Conservation (phyloP, 352 stramenopile genomes). For the Phytophthora vignae region DNA sequence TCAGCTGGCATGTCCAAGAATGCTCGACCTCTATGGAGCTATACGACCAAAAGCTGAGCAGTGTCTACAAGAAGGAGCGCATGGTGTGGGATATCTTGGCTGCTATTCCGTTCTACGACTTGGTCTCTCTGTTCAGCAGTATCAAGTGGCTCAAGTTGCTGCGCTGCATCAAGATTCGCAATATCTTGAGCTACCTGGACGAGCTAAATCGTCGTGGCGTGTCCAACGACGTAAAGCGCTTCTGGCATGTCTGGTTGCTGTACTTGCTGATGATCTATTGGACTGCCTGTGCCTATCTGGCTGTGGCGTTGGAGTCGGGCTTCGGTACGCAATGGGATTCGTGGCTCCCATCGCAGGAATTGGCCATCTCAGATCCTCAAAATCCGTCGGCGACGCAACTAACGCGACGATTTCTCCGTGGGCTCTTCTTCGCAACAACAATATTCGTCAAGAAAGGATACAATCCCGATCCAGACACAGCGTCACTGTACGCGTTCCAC, state of each 20-base stretch:
- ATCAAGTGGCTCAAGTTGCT: conserved; percentile 37
- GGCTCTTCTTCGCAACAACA: conserved; percentile 51
- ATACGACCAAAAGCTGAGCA: conserved; percentile 47
- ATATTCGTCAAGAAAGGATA: conserved; percentile 55
- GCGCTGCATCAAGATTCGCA: conserved; percentile 54
- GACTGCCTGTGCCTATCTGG: conserved; percentile 54
- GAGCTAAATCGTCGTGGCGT: conserved; percentile 60
- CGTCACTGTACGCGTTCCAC: conserved; percentile 44
- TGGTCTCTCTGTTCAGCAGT: conserved; percentile 31
- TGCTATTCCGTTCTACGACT: conserved; percentile 42
- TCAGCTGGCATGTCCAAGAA: conserved; percentile 47
- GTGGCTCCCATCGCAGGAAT: conserved; percentile 46
- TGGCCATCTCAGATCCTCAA: conserved; percentile 34
- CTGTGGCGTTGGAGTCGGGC: conserved; percentile 36
- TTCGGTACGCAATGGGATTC: conserved; percentile 51
- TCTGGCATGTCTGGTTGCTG: conserved; percentile 50
- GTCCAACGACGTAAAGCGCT: conserved; percentile 50
- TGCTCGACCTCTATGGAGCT: conserved; percentile 48
- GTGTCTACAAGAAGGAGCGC: conserved; percentile 45
- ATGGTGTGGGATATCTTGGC: conserved; percentile 48
- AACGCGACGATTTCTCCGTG: conserved; percentile 42
- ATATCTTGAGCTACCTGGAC: conserved; percentile 51
- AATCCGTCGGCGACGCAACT: conserved; percentile 41
- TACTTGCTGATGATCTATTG: conserved; percentile 66
- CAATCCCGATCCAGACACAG: conserved; percentile 37